Percentiles rank a stretch among this genome's conserved stretches.
phyloP scores from a whole-genome alignment of 1,139 yeast genomes.

The Petasospora fabianii region DNA sequence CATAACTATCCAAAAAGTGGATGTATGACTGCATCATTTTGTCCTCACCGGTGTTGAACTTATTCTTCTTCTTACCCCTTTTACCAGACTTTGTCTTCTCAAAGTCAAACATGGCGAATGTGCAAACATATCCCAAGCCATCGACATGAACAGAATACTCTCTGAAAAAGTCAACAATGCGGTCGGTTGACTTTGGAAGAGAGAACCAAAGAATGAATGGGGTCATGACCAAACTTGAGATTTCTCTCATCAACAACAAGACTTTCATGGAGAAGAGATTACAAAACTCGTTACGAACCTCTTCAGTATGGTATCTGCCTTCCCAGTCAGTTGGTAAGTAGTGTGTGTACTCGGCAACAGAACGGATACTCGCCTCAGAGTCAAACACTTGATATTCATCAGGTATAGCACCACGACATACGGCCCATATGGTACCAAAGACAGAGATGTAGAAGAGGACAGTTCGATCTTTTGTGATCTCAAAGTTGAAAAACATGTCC shows the following conservation, averaged over 20 bases:
- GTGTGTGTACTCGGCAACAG: constrained; percentile 84
- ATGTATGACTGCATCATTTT: constrained; percentile 91
- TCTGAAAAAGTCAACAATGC: constrained; percentile 83
- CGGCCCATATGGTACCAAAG: constrained; percentile 79
- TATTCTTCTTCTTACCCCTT: constrained; percentile 19
- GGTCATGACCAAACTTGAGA: constrained; percentile 74
- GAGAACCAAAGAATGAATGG: constrained; percentile 88
- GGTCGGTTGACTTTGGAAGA: constrained; percentile 66
- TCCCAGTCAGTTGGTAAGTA: constrained; percentile 87
- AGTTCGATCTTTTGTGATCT: constrained; percentile 75
- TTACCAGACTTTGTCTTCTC: constrained; percentile 40
- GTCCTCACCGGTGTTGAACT: constrained; percentile 59
- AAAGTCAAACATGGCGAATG: constrained; percentile 85
- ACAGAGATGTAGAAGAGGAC: constrained; percentile 84
- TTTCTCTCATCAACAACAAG: constrained; percentile 68
- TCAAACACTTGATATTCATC: constrained; percentile 71
- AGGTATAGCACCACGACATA: constrained; percentile 59
- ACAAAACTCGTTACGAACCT: constrained; percentile 80
- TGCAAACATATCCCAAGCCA: constrained; percentile 92
- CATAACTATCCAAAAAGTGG: constrained; percentile 83
- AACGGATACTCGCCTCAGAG: constrained; percentile 78
- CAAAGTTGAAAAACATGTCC: constrained; percentile 86
- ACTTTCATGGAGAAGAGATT: constrained; percentile 71
- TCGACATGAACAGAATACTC: constrained; percentile 89
- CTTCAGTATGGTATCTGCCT: constrained; percentile 75